Percentiles rank a stretch among this genome's conserved stretches.
Evolutionary conservation across 306 rosid species (phyloP).

Genomic region (Myrica gale): DNA sequence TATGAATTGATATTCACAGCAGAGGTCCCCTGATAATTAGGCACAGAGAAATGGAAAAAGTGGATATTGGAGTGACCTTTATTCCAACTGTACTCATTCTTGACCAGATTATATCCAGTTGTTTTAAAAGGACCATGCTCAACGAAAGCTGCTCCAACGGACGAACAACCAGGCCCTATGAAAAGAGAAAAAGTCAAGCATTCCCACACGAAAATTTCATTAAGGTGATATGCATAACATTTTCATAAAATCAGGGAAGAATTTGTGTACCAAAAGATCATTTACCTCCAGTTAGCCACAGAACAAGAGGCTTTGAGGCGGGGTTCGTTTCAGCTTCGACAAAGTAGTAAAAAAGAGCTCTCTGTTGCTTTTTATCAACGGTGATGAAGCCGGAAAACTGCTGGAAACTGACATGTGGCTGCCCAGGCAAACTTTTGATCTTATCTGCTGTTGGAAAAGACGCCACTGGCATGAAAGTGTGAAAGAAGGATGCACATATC

Average conservation of each 20-base stretch:
- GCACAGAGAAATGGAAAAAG: neutral
- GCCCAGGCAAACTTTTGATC: conserved; percentile 60
- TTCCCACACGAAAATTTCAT: too few species aligned
- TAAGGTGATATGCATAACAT: too few species aligned
- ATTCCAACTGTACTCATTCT: conserved; percentile 41
- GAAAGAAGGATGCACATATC: neutral
- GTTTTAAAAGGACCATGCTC: conserved; percentile 41
- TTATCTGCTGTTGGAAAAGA: conserved; percentile 42
- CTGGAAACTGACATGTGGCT: conserved; percentile 62
- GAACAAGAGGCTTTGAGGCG: conserved; percentile 75
- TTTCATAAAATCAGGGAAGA: neutral
- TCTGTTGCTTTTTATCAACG: conserved; percentile 55
- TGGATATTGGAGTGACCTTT: conserved; percentile 26
- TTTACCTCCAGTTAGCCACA: conserved; percentile 75
- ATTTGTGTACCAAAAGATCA: neutral
- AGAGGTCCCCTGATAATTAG: neutral
- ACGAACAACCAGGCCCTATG: conserved; percentile 40
- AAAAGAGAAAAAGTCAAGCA: neutral
- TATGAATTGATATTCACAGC: neutral
- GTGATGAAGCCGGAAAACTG: conserved; percentile 75
- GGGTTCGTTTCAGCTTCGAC: conserved; percentile 72
- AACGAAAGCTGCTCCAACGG: conserved; percentile 33
- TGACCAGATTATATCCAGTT: conserved; percentile 13
- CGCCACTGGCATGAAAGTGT: conserved; percentile 20
- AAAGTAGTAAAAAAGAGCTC: conserved; percentile 76